Evolutionary conservation across 208 protist species (phyloP).

Genomic region (Wallacemonas rigidus): DNA sequence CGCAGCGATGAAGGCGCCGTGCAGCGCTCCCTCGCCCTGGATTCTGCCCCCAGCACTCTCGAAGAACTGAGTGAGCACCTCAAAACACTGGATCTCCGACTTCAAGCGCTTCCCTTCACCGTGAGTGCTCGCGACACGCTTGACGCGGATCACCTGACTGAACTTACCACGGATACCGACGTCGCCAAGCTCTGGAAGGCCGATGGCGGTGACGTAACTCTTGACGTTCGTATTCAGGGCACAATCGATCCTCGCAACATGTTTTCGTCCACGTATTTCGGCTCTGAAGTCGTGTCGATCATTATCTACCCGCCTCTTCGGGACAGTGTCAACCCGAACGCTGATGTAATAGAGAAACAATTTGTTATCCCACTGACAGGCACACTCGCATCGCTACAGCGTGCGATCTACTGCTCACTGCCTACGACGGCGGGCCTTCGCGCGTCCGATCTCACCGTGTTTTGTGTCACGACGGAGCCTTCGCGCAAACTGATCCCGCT

Average conservation of each 20-base stretch:
- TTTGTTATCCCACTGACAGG: constrained; percentile 48
- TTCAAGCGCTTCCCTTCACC: constrained; percentile 52
- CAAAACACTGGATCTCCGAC: constrained; percentile 60
- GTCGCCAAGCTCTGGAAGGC: constrained; percentile 20
- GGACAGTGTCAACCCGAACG: not conserved
- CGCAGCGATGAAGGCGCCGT: constrained; percentile 39
- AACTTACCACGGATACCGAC: constrained; percentile 26
- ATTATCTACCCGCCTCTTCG: constrained; percentile 41
- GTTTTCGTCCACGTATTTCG: constrained; percentile 33
- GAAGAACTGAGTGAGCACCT: constrained; percentile 37
- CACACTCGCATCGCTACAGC: constrained; percentile 29
- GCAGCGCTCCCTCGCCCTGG: constrained; percentile 49
- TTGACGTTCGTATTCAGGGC: constrained; percentile 31
- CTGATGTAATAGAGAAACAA: constrained; percentile 40
- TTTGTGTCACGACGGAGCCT: constrained; percentile 3
- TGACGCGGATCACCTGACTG: not conserved
- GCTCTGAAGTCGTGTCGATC: constrained; percentile 50
- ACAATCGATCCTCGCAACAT: constrained; percentile 6
- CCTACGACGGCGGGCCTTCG: not conserved
- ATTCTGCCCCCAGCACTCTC: constrained; percentile 25
- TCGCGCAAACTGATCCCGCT: constrained; percentile 13
- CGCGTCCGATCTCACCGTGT: constrained; percentile 4
- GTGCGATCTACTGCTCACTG: constrained; percentile 41
- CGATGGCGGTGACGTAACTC: constrained; percentile 19
- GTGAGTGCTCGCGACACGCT: constrained; percentile 4